Percentiles rank a stretch among this genome's conserved stretches.
These are phyloP conservation scores for Sanghuangporus weigelae DNA, from an alignment of 1,284 basidiomycete genomes.

Conservation along the genomic window DNA sequence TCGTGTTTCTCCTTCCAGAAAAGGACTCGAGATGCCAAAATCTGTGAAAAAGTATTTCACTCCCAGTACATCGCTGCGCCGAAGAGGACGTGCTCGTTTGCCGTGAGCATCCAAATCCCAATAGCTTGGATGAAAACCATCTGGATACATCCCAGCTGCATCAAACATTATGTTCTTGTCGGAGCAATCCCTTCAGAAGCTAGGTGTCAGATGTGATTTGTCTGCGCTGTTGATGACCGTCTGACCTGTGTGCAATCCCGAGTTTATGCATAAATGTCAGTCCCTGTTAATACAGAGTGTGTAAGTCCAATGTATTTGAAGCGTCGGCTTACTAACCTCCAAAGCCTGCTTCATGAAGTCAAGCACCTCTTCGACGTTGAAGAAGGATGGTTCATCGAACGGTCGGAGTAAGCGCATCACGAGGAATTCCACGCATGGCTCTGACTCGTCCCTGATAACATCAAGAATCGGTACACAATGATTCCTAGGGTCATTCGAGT, in stretches of 20 bases:
- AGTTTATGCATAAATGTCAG: slow-evolving; percentile 2
- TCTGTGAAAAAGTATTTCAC: slow-evolving; percentile 28
- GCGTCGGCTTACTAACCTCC: slow-evolving; percentile 1
- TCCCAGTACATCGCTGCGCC: slow-evolving; percentile 8
- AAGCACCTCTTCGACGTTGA: slow-evolving; percentile 4
- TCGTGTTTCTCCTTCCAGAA: neutral
- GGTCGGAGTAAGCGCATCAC: slow-evolving; percentile 4
- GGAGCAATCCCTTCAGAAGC: slow-evolving; percentile 23
- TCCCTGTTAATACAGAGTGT: neutral
- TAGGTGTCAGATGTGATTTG: neutral
- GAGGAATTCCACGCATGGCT: neutral
- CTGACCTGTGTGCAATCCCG: slow-evolving; percentile 6
- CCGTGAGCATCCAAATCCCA: neutral
- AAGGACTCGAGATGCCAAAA: slow-evolving; percentile 24
- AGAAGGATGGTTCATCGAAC: slow-evolving; percentile 5
- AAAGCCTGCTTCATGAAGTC: slow-evolving; percentile 10
- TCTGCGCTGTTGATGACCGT: neutral
- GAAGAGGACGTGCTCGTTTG: neutral
- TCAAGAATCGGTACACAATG: neutral
- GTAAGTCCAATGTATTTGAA: neutral
- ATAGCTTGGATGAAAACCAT: slow-evolving; percentile 24
- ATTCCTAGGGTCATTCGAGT: neutral
- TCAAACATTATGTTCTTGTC: slow-evolving; percentile 29
- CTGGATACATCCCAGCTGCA: slow-evolving; percentile 23
- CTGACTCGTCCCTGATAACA: neutral